These are phyloP conservation scores for Phialophora verrucosa DNA, from an alignment of 2,329 filamentous ascomycete species.

Conservation along the genomic window DNA sequence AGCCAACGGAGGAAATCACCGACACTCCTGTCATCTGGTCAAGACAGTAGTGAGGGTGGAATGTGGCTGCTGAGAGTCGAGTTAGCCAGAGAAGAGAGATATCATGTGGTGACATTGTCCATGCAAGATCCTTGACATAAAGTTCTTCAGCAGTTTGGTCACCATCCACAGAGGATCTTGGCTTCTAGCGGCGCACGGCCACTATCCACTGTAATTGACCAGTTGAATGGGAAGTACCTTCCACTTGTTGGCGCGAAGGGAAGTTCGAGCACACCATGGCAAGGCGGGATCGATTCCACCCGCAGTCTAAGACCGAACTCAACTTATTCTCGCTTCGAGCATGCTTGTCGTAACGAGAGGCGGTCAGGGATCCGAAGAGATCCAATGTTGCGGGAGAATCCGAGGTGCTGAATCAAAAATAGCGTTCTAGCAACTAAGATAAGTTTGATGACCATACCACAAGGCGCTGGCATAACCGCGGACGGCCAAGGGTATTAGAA, in stretches of 20 bases:
- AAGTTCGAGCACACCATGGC: slow-evolving; percentile 11
- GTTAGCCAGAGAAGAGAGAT: slow-evolving; percentile 2
- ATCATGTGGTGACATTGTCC: neutral
- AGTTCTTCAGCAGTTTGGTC: slow-evolving; percentile 10
- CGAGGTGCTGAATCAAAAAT: neutral
- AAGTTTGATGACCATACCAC: neutral
- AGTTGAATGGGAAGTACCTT: slow-evolving; percentile 5
- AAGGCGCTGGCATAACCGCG: neutral
- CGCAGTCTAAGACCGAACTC: slow-evolving; percentile 22
- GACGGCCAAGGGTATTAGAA: neutral
- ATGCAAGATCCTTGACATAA: slow-evolving; percentile 6
- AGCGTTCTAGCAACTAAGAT: neutral
- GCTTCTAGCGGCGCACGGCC: neutral
- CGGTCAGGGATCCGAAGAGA: slow-evolving; percentile 8
- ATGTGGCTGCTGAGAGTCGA: slow-evolving; percentile 7
- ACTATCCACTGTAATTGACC: neutral
- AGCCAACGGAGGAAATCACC: neutral
- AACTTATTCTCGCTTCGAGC: neutral
- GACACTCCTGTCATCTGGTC: slow-evolving; percentile 6
- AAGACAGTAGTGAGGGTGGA: slow-evolving; percentile 6
- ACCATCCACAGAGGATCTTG: slow-evolving; percentile 2
- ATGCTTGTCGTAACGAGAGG: neutral
- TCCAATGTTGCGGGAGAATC: neutral
- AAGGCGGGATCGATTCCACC: slow-evolving; percentile 21
- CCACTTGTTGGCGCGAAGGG: slow-evolving; percentile 2